Base-by-base conservation (phyloP, 2,329 filamentous ascomycete species). In the Dactylellina sp. region DNA sequence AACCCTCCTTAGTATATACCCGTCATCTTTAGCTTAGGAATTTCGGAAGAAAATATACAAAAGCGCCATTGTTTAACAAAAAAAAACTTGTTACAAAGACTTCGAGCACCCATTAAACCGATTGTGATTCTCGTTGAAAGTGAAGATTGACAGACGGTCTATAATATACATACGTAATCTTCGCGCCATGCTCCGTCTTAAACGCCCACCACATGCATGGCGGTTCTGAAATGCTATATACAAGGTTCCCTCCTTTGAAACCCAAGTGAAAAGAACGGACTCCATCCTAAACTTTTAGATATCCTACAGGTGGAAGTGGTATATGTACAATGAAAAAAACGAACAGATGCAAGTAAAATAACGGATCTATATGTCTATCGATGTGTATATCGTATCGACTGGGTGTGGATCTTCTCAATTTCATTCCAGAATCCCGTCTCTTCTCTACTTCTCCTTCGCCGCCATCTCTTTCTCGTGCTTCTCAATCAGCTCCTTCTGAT, bases 401-500 rank as follows among this genome's bases (percentile, higher is more conserved):
- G 28, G 28, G 44, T 59, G 39, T 42, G n/a, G 20, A 16, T 46
- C 39, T 46, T 9, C 42, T 12, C 16, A 22, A 9, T 9, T 9
- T 32, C 28, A 5, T 7, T 32, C 5, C 22, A 32, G 6, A 35
- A 16, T 46, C 14, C 18, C 5, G 14, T 20, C 14, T 22, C 24
- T 32, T 22, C 16, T 39, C 22, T 28, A 66, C 55, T 59, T 77
- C 47, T 87, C 88, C 83, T 88, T 86, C 75, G 88, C 89, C 47
- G 85, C 86, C 81, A 88, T 85, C 76, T 85, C 85, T 83, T 91
- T 91, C 79, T 89, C 84, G 79, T 89, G 85, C 81, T 89, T 89
- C 22, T 86, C 85, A 44, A 91, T 83, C 55, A 91, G 82, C 80
- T 91, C 89, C 82, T 87, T 90, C 90, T 99, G 95, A 81, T 98